These are phyloP conservation scores for Silene vulgaris DNA, from an alignment of 179 eudicot species.

Conservation along the genomic window DNA sequence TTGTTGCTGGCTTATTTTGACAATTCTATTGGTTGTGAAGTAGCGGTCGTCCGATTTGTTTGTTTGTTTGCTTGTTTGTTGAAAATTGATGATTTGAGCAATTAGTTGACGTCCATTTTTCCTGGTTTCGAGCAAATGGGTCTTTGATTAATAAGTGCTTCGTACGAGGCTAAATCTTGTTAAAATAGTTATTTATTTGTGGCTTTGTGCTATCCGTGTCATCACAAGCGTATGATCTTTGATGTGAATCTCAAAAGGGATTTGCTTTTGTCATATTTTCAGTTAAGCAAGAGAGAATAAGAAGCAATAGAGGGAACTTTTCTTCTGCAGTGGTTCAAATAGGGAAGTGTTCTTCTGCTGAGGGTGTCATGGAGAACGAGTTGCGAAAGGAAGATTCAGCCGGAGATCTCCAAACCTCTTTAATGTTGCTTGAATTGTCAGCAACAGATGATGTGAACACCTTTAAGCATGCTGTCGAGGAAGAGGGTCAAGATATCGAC, in stretches of 20 bases:
- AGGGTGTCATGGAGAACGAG: slow-evolving; percentile 39
- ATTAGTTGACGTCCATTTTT: slow-evolving; percentile 13
- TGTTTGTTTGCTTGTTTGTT: no score
- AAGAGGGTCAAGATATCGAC: slow-evolving; percentile 47
- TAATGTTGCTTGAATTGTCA: slow-evolving; percentile 59
- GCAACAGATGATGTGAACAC: slow-evolving; percentile 52
- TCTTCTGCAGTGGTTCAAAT: slow-evolving; percentile 56
- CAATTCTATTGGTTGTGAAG: no score
- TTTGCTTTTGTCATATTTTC: slow-evolving; percentile 19
- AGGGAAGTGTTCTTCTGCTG: slow-evolving; percentile 27
- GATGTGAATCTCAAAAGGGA: slow-evolving; percentile 25
- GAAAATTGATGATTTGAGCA: not conserved
- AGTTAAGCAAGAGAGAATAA: slow-evolving; percentile 18
- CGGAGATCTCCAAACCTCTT: slow-evolving; percentile 11
- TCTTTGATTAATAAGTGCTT: no score
- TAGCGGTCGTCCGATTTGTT: no score
- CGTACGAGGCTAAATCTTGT: not conserved
- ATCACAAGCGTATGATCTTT: slow-evolving; percentile 16
- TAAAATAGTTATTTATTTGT: not conserved
- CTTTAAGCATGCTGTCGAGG: slow-evolving; percentile 49
- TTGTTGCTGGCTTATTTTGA: no score
- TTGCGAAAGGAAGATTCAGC: slow-evolving; percentile 19
- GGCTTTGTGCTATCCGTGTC: slow-evolving; percentile 4
- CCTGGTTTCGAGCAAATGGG: slow-evolving; percentile 4
- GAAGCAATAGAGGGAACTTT: slow-evolving; percentile 19